Evolutionary conservation across 2,329 filamentous ascomycete genomes (phyloP).

Genomic region (Balansia obtecta): DNA sequence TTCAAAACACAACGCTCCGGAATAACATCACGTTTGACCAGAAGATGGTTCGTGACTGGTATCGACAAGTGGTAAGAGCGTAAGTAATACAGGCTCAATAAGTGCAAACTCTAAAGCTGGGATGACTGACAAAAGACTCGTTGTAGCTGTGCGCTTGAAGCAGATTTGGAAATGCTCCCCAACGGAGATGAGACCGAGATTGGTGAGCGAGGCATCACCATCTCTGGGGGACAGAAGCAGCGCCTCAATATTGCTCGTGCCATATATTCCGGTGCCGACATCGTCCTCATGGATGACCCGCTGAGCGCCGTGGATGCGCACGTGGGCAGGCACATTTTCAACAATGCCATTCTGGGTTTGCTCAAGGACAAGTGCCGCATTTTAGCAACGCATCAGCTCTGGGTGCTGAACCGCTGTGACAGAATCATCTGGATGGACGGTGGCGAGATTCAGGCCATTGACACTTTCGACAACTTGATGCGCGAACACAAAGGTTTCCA

Average conservation of each 20-base stretch:
- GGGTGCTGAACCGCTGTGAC: conserved; percentile 83
- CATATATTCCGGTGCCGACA: conserved; percentile 57
- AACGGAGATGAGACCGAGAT: conserved; percentile 84
- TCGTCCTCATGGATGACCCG: conserved; percentile 58
- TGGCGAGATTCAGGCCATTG: conserved; percentile 71
- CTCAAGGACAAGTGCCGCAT: conserved; percentile 83
- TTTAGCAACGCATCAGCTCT: conserved; percentile 87
- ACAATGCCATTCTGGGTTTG: conserved; percentile 83
- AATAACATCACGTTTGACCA: conserved; percentile 91
- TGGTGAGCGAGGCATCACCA: conserved; percentile 87
- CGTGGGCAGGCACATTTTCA: conserved; percentile 69
- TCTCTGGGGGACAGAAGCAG: conserved; percentile 92
- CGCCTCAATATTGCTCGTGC: conserved; percentile 84
- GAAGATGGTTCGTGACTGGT: conserved; percentile 63
- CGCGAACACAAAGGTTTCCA: conserved; percentile 64
- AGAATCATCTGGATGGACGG: conserved; percentile 88
- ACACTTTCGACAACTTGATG: conserved; percentile 86
- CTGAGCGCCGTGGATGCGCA: conserved; percentile 59
- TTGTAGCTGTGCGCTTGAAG: conserved; percentile 60
- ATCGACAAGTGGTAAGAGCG: conserved; percentile 70
- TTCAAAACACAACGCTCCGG: conserved; percentile 78
- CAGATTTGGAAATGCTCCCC: conserved; percentile 88
- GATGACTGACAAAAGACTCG: neutral
- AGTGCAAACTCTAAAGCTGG: neutral
- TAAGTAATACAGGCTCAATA: conserved; percentile 23